A percentile compares a stretch with the other conserved stretches of the same genome.
phyloP scores from a whole-genome alignment of 1,284 basidiomycete genomes.

The Entoloma clypeatum region DNA sequence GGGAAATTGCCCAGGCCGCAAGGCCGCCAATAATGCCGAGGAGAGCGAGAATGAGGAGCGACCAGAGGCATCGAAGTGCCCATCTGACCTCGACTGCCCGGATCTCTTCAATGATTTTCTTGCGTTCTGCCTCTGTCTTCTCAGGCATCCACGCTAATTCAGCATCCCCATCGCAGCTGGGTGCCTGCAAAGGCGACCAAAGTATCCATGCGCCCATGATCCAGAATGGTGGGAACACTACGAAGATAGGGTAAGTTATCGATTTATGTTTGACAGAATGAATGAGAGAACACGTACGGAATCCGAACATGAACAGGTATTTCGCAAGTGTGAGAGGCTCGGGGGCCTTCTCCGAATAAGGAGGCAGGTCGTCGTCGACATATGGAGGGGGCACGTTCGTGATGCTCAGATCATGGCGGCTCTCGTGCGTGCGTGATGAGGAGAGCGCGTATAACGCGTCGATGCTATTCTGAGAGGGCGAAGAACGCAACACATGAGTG shows the following conservation, averaged over 20 bases:
- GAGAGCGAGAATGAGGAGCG: constrained; percentile 24
- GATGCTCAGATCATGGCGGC: constrained; percentile 17
- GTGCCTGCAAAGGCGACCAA: constrained; percentile 32
- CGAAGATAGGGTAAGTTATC: background rate
- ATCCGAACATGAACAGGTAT: constrained; percentile 24
- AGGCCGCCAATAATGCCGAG: constrained; percentile 20
- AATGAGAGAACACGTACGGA: constrained; percentile 17
- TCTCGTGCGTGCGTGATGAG: constrained; percentile 19
- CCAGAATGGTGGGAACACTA: constrained; percentile 51
- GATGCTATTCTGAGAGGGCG: constrained; percentile 4
- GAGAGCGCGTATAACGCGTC: constrained; percentile 15
- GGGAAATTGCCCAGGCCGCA: constrained; percentile 15
- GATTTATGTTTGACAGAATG: background rate
- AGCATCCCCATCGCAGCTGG: constrained; percentile 10
- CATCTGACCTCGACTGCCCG: constrained; percentile 37
- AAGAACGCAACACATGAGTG: constrained; percentile 11
- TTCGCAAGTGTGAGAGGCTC: constrained; percentile 21
- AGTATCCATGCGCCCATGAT: constrained; percentile 44
- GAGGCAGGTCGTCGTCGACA: constrained; percentile 17
- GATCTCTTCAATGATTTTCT: constrained; percentile 35
- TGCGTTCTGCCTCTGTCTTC: constrained; percentile 43
- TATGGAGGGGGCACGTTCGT: constrained; percentile 20
- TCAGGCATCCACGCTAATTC: constrained; percentile 38
- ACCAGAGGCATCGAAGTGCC: constrained; percentile 35
- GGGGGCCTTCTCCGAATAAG: constrained; percentile 17